Conservation (phyloP, 129 eudicot genomes). For the Helichrysum umbraculigerum region DNA sequence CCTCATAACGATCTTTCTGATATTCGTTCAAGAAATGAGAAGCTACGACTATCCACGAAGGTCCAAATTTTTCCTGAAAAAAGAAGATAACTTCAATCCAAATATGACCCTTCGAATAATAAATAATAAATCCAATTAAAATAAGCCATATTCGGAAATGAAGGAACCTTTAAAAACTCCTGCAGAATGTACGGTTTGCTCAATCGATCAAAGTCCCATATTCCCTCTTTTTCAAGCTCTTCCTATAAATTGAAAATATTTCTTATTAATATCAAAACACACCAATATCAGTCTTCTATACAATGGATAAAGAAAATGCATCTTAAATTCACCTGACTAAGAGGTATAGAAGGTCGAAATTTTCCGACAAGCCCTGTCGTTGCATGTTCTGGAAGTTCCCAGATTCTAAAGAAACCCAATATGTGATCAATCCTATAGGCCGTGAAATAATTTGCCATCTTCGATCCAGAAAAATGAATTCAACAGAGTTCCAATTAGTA, state of each 20-base stretch:
- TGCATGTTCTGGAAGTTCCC: conserved; percentile 99
- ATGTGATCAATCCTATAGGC: conserved; percentile 98
- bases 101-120: conserved; percentile 3
- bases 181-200: conserved; percentile 77
- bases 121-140: conserved; percentile 4
- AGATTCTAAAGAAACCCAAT: conserved; percentile 95
- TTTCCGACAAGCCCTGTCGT: conserved; percentile 94
- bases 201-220: conserved; percentile 93
- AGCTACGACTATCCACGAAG: conserved; percentile 85
- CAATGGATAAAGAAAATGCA: neutral
- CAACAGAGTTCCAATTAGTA: conserved; percentile 12
- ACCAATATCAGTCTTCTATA: neutral
- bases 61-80: conserved; percentile 91
- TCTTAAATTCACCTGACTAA: conserved; percentile 67
- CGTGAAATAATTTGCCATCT: conserved; percentile 98
- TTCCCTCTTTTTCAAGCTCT: conserved; percentile 95
- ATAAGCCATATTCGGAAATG: conserved; percentile 12
- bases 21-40: conserved; percentile 68
- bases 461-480: conserved; percentile 22
- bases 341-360: conserved; percentile 95
- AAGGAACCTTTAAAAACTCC: conserved; percentile 64
- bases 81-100: neutral
- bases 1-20: conserved; percentile 77
- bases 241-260: conserved; percentile 50
- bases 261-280: conserved; percentile 10